These are phyloP conservation scores for Spinellus fusiger DNA, from an alignment of 192 early-diverging fungal species.

Conservation along the genomic window DNA sequence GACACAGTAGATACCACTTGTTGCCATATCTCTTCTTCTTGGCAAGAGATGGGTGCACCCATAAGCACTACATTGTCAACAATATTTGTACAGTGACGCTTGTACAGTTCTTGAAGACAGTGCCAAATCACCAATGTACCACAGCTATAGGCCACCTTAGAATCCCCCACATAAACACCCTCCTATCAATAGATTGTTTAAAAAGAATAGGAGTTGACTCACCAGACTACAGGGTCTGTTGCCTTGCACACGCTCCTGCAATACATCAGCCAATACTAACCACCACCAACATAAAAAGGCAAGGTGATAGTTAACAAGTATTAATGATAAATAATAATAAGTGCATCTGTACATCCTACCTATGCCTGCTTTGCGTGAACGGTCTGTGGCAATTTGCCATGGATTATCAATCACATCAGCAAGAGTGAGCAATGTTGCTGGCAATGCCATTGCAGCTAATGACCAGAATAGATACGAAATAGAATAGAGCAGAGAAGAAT, in stretches of 20 bases:
- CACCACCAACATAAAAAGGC: neutral
- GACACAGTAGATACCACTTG: conserved; percentile 34
- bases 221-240: conserved; percentile 47
- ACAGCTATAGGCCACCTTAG: conserved; percentile 45
- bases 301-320: neutral
- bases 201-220: neutral
- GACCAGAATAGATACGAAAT: neutral
- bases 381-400: conserved; percentile 50
- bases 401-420: conserved; percentile 57
- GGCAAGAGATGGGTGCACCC: conserved; percentile 46
- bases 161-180: neutral
- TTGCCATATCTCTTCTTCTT: conserved; percentile 34
- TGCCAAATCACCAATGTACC: conserved; percentile 54
- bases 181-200: neutral
- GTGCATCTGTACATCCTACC: conserved; percentile 13
- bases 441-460: conserved; percentile 42
- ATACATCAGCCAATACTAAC: conserved; percentile 49
- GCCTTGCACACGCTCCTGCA: conserved; percentile 48
- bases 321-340: neutral
- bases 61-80: conserved; percentile 49
- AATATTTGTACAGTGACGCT: conserved; percentile 34
- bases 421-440: conserved; percentile 42
- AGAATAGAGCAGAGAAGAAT: neutral
- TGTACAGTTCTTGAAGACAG: conserved; percentile 43
- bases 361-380: conserved; percentile 47